Percentiles rank a stretch among this genome's conserved stretches.
Evolutionary conservation across 169 alveolate genomes (phyloP).

Genomic region (Cryptosporidium ubiquitum): DNA sequence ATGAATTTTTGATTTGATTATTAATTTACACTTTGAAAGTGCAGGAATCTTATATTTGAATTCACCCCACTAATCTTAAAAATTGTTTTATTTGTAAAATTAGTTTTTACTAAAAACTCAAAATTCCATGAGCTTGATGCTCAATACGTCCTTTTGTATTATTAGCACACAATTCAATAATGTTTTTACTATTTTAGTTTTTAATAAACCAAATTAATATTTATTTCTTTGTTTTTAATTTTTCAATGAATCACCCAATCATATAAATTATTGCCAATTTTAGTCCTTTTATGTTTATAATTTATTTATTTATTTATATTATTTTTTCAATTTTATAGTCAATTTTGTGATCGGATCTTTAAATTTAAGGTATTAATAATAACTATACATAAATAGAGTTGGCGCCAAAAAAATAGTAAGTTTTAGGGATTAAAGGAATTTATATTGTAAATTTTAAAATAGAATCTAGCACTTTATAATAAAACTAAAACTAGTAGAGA

Average conservation of each 20-base stretch:
- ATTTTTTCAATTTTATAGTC: neutral
- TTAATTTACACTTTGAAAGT: no score
- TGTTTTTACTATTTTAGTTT: no score
- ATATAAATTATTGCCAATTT: neutral
- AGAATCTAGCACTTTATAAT: neutral
- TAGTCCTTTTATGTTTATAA: neutral
- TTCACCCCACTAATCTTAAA: neutral
- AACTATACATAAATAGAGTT: neutral
- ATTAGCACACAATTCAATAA: neutral
- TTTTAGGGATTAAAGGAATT: no score
- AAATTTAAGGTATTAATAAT: neutral
- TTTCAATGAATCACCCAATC: neutral
- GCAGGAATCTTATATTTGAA: no score
- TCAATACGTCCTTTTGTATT: neutral
- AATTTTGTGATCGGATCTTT: constrained; percentile 56
- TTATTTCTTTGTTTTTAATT: no score
- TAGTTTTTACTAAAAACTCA: no score
- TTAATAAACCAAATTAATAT: no score
- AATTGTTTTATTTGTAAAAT: no score
- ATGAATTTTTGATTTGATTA: neutral
- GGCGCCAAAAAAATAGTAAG: constrained; percentile 6
- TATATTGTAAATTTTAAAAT: neutral
- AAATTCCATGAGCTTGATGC: neutral
- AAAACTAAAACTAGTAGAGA: neutral
- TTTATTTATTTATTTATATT: neutral